A percentile compares a stretch with the other conserved stretches of the same genome.
These are phyloP conservation scores for Arthrobotrys megalospora DNA, from an alignment of 2,329 filamentous ascomycete species.

Conservation along the genomic window DNA sequence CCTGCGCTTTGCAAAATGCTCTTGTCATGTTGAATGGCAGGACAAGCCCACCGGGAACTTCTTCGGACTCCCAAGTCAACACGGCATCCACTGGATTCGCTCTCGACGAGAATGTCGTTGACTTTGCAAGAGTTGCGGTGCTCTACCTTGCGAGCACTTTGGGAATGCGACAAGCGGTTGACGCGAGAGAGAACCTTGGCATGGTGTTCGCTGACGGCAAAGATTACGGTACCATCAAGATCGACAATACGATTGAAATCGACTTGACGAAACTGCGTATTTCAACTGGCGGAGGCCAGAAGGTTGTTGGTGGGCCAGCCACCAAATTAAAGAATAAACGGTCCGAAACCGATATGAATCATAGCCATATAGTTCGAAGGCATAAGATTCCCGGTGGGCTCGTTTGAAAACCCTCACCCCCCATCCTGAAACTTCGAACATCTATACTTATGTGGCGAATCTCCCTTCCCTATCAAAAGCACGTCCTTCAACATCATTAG, in stretches of 20 bases:
- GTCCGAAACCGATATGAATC: not conserved
- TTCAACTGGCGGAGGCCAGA: conserved; percentile 35
- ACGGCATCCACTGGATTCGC: conserved; percentile 63
- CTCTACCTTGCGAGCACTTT: conserved; percentile 73
- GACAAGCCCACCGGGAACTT: conserved; percentile 56
- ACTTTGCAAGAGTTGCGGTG: conserved; percentile 76
- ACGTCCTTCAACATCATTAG: conserved; percentile 28
- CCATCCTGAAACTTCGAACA: conserved; percentile 1
- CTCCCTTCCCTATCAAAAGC: conserved; percentile 15
- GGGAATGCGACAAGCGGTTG: conserved; percentile 63
- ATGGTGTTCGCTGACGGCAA: conserved; percentile 34
- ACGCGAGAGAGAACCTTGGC: conserved; percentile 49
- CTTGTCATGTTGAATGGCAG: conserved; percentile 84
- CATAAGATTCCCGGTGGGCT: conserved; percentile 30
- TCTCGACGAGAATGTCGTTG: conserved; percentile 73
- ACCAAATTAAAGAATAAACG: conserved; percentile 19
- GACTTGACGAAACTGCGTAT: conserved; percentile 50
- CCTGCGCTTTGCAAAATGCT: conserved; percentile 87
- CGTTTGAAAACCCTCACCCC: not conserved
- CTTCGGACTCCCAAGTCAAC: conserved; percentile 27
- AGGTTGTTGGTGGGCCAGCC: conserved; percentile 31
- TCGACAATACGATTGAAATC: conserved; percentile 25
- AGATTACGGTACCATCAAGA: conserved; percentile 43
- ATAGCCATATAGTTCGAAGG: conserved; percentile 24
- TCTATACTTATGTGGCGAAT: conserved; percentile 8